Conservation (phyloP, 1,284 basidiomycete species). For the Melampsora larici-populina region DNA sequence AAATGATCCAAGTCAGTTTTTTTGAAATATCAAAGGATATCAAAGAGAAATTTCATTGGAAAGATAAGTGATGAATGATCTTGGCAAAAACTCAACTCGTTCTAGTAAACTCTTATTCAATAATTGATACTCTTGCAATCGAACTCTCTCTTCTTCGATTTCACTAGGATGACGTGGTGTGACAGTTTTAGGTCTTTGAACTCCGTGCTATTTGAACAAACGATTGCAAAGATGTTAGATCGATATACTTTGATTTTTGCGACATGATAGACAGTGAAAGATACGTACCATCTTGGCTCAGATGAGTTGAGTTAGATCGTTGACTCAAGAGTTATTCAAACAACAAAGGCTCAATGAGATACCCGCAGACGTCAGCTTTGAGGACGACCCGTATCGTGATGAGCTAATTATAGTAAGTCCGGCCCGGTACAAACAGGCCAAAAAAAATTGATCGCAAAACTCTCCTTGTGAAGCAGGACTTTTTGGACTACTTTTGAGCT, state of each 20-base stretch:
- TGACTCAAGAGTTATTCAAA: not conserved
- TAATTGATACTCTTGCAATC: conserved; percentile 20
- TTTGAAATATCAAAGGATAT: no score
- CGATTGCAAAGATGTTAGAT: not conserved
- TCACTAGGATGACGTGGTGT: not conserved
- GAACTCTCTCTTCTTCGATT: conserved; percentile 7
- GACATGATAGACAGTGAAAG: not conserved
- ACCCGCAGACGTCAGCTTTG: no score
- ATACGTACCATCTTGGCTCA: not conserved
- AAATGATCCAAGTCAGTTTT: no score
- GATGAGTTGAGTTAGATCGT: not conserved
- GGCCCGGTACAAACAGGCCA: no score
- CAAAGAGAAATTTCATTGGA: not conserved
- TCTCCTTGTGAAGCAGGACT: no score
- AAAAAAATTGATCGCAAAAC: no score
- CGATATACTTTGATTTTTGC: no score
- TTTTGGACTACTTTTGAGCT: no score
- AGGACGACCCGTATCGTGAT: no score
- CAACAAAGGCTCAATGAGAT: not conserved
- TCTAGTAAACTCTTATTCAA: conserved; percentile 14
- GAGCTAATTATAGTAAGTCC: no score
- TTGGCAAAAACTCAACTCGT: conserved; percentile 30
- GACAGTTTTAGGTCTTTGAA: conserved; percentile 10
- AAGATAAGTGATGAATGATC: no score
- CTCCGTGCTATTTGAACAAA: conserved; percentile 19